phyloP scores from a whole-genome alignment of 1,284 basidiomycete species.

The Sanghuangporus weigelae region DNA sequence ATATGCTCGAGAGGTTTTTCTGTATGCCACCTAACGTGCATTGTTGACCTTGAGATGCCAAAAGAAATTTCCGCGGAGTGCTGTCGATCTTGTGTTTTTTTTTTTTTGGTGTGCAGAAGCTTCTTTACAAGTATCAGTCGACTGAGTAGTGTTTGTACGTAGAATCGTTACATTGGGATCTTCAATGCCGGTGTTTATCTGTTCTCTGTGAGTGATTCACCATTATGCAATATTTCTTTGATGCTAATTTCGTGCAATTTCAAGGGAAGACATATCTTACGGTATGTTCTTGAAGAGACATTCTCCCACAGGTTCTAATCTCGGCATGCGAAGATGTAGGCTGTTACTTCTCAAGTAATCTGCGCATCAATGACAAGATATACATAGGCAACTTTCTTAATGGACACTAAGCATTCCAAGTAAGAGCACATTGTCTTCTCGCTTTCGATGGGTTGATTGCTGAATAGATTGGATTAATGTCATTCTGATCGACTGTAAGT shows the following conservation, averaged over 20 bases:
- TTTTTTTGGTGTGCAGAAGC: neutral
- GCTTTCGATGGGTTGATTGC: neutral
- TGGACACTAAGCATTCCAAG: neutral
- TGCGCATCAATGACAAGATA: neutral
- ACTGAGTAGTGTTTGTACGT: neutral
- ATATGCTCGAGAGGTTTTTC: neutral
- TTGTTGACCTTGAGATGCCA: neutral
- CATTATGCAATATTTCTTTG: neutral
- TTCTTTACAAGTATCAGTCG: neutral
- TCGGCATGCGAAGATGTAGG: neutral
- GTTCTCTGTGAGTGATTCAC: neutral
- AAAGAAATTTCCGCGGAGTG: neutral
- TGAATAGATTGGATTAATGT: neutral
- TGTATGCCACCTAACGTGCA: too few relatives aligned
- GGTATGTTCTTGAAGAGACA: neutral
- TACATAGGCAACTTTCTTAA: neutral
- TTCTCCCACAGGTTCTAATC: neutral
- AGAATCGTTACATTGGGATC: neutral
- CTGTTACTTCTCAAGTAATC: neutral
- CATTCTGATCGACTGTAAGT: neutral
- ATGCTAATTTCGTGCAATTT: neutral
- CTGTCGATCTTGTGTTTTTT: neutral
- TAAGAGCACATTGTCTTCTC: neutral
- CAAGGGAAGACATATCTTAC: neutral
- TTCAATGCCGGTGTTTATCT: neutral